Base-by-base conservation (phyloP, 352 stramenopile species). In the Phytopythium aichiense region DNA sequence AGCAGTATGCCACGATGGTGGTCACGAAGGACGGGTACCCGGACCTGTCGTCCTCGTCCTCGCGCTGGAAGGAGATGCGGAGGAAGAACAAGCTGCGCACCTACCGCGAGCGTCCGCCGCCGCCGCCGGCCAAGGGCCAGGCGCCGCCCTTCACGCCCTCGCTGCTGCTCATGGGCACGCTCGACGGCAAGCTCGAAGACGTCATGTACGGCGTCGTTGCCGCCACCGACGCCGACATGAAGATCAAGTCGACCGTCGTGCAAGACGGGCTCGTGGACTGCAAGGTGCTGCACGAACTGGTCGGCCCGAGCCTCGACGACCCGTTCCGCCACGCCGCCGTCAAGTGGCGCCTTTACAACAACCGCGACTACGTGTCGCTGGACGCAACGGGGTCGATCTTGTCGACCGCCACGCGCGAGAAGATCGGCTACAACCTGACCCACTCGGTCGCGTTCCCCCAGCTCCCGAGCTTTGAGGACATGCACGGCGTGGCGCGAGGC, bases 351-450 rank as follows among this genome's bases (percentile, higher is more conserved):
- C 55, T 74, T 15, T 73, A 72, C 48, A 61, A 76, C 31, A 60
- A 68, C 38, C 67, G 70, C 6, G 71, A 78, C 65, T 75, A 68
- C 54, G 71, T 76, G 52, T 76, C 64, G 9, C 67, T 77, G 38
- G 71, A 77, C 33, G 68, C 71, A 4, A 71, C 68, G 22, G 67
- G 71, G 2, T 66, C 66, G 31, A 65, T 73, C 40, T 20, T 61
- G 7, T 68, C 70, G 8, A 20, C 50, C 15, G 38, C 33, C 0
- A 61, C 50, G 52, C 60, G 67, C 9, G 71, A 79, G 22, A 60
- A 50, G n/a, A 54, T 79, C 37, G 71, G 71, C 54, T 76, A 70
- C 57, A 74, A 62, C 30, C 56, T 79, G 15, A 66, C 53, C 2
- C 68, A 79, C 58, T 79, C 68, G 22, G 62, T 79, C 1, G 69